Evolutionary conservation across 768 basidiomycete species (phyloP).

Genomic region (Arthromyces matolae): DNA sequence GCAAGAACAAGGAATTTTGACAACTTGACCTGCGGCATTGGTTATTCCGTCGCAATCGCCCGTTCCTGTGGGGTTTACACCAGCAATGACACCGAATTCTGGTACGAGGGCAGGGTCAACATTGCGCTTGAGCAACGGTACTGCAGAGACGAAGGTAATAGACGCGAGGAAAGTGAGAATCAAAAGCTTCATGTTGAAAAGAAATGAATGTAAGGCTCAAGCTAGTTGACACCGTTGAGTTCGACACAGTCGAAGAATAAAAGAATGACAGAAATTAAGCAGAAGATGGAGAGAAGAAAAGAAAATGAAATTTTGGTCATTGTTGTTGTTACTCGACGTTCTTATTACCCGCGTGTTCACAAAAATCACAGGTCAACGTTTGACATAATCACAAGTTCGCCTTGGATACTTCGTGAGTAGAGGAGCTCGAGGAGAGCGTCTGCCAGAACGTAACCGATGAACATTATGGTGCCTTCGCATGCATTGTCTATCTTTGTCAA

Average conservation of each 20-base stretch:
- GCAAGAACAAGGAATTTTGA: constrained; percentile 64
- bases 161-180: constrained; percentile 27
- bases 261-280: neutral
- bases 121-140: constrained; percentile 40
- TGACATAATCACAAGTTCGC: too few species aligned
- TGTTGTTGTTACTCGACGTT: too few species aligned
- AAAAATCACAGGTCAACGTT: too few species aligned
- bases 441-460: too few species aligned
- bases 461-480: too few species aligned
- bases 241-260: constrained; percentile 20
- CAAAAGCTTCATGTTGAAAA: constrained; percentile 28
- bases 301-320: too few species aligned
- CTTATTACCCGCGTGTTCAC: too few species aligned
- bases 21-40: constrained; percentile 49
- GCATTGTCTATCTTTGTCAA: neutral
- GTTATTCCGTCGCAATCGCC: constrained; percentile 62
- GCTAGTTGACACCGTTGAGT: constrained; percentile 14
- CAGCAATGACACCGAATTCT: constrained; percentile 52
- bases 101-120: constrained; percentile 48
- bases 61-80: constrained; percentile 58
- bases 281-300: neutral
- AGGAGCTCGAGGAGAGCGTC: too few species aligned
- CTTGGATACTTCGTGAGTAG: too few species aligned
- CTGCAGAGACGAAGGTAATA: constrained; percentile 29
- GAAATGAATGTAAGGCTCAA: neutral